These are phyloP conservation scores for Chlorella sp. DNA, from an alignment of 139 green algal species.

Conservation along the genomic window DNA sequence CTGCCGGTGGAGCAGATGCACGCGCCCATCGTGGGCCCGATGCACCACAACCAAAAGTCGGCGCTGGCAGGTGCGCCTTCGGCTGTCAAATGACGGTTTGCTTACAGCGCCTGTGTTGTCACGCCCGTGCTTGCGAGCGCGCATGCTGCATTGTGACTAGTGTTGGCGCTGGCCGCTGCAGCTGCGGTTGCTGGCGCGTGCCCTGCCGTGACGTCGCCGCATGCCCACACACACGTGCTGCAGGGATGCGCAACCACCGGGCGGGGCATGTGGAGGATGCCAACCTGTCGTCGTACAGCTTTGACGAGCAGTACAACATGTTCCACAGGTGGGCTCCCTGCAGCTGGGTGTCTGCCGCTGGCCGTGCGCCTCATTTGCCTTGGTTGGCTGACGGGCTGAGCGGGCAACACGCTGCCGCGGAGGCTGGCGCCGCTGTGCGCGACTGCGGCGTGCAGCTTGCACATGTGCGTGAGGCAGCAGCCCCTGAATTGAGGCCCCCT, in stretches of 20 bases:
- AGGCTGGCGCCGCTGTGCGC: not conserved
- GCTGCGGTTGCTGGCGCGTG: not conserved
- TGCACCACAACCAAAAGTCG: conserved; percentile 38
- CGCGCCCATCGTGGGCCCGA: conserved; percentile 76
- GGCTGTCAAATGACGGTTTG: not conserved
- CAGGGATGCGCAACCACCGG: conserved; percentile 81
- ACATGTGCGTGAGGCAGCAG: not conserved
- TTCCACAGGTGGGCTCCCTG: conserved; percentile 62
- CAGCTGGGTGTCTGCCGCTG: no score
- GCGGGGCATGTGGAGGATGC: conserved; percentile 81
- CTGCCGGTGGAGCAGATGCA: conserved; percentile 84
- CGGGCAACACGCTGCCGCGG: not conserved
- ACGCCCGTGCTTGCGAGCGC: no score
- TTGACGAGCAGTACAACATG: conserved; percentile 94
- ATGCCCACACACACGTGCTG: no score
- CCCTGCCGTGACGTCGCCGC: not conserved
- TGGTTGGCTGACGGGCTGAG: not conserved
- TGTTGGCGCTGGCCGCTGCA: not conserved
- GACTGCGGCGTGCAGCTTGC: not conserved
- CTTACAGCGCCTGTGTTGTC: not conserved
- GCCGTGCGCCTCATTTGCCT: no score
- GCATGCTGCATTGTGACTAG: not conserved
- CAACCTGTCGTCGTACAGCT: conserved; percentile 71
- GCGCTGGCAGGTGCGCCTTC: not conserved
- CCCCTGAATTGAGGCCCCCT: not conserved